Base-by-base conservation (phyloP, 108 stramenopile species). In the Pseudonitzschia multistriata region DNA sequence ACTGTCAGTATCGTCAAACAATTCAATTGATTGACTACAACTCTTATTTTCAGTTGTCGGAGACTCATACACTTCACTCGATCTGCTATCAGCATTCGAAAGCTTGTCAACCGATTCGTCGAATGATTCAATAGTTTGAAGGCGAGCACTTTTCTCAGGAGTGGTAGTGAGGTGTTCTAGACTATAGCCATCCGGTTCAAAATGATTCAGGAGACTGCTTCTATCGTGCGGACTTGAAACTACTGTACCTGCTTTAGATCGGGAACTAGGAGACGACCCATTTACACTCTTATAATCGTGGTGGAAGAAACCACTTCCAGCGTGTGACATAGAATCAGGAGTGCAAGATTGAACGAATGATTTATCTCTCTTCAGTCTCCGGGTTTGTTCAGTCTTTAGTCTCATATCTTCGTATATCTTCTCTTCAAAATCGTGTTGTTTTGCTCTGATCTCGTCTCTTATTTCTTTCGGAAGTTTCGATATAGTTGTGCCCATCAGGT, bases 401-500 rank as follows among this genome's bases (percentile, higher is more conserved):
- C 88, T 72, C 77, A 92, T 79, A 19, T 72, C 66, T 57, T 54
- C 63, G 67, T 89, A 80, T 33, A 80, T 67, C 71, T 80, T 81
- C 30, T 84, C 64, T 45, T 85, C 85, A 62, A 73, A 72, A 4
- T 81, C 67, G 60, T 86, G 85, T 52, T 92, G 87, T 70, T 90
- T 77, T 53, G 73, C 80, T 34, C 77, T 85, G 50, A 90, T 83
- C 39, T 85, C 75, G 60, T 89, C 88, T 61, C 84, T 67, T 30
- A 95, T 88, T 53, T 57, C 56, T 66, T 80, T 70, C 17, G 90
- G 94, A 50, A 89, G 68, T 39, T 75, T 66, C 24, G 86, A 87
- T 33, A 86, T 84, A 28, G 84, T 79, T 52, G 80, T 67, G 48
- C 89, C 82, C 89, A 95, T 84, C 31, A 90, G 75, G 37, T 96